Conservation (phyloP, 257 asterid species). For the Voacanga thouarsii region DNA sequence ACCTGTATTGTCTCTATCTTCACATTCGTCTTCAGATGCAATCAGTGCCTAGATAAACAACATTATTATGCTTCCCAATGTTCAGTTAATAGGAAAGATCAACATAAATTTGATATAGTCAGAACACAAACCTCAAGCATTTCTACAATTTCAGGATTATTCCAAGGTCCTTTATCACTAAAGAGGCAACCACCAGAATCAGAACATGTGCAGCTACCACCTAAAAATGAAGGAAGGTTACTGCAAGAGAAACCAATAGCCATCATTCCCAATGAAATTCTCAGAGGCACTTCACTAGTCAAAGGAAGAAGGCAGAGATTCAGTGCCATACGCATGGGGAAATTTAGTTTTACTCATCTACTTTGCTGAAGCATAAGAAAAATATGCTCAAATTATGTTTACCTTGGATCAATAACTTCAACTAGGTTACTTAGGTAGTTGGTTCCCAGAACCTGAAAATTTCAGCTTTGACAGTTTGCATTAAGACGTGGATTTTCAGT, state of each 20-base stretch:
- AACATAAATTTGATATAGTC: neutral
- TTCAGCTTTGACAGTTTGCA: slow-evolving; percentile 5
- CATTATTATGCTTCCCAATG: neutral
- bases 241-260: slow-evolving; percentile 27
- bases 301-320: too few species aligned
- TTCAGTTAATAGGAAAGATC: neutral
- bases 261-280: neutral
- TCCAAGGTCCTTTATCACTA: slow-evolving; percentile 82
- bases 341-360: neutral
- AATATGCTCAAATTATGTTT: slow-evolving; percentile 2
- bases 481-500: neutral
- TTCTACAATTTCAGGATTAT: slow-evolving; percentile 48
- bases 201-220: slow-evolving; percentile 62
- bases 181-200: slow-evolving; percentile 56
- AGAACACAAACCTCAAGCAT: slow-evolving; percentile 40
- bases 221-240: slow-evolving; percentile 67
- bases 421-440: slow-evolving; percentile 49
- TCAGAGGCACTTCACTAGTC: too few species aligned
- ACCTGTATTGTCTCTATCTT: slow-evolving; percentile 2
- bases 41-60: slow-evolving; percentile 39
- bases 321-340: neutral
- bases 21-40: slow-evolving; percentile 29
- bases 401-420: slow-evolving; percentile 72
- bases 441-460: slow-evolving; percentile 62
- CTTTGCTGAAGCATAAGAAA: neutral